Conservation (phyloP, 1,284 basidiomycete genomes). For the Caloboletus inedulis region DNA sequence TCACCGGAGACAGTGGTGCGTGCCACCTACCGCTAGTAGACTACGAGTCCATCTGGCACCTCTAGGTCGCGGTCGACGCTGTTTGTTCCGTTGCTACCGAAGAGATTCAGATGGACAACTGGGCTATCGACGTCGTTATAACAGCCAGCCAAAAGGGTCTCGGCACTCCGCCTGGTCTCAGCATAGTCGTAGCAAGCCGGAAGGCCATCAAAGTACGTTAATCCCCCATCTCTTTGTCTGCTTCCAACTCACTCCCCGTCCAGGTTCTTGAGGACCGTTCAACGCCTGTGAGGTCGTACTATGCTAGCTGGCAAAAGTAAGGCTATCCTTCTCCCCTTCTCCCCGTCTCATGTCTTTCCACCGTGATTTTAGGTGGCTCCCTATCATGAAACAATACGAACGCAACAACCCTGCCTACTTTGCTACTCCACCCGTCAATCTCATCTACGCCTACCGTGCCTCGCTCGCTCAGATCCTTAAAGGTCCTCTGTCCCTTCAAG, state of each 20-base stretch:
- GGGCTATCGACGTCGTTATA: conserved; percentile 90
- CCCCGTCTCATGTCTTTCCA: background rate
- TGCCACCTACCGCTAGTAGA: background rate
- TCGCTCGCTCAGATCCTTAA: conserved; percentile 75
- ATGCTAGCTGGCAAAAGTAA: conserved; percentile 85
- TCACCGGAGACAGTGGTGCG: conserved; percentile 84
- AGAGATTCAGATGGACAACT: conserved; percentile 92
- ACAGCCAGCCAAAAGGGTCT: conserved; percentile 95
- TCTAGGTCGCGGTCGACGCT: conserved; percentile 78
- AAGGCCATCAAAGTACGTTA: conserved; percentile 66
- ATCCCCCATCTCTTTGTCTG: background rate
- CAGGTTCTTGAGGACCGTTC: conserved; percentile 70
- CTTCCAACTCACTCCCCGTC: background rate
- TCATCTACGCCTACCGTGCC: conserved; percentile 87
- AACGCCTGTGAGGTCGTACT: conserved; percentile 77
- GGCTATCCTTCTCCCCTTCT: conserved; percentile 7
- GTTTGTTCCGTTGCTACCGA: conserved; percentile 97
- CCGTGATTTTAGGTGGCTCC: conserved; percentile 68
- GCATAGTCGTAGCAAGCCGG: conserved; percentile 80
- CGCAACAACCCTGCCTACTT: conserved; percentile 76
- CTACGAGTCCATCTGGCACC: background rate
- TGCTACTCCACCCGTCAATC: conserved; percentile 93
- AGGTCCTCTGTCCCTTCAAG: conserved; percentile 61
- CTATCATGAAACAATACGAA: conserved; percentile 92
- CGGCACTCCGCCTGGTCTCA: conserved; percentile 91